phyloP scores from a whole-genome alignment of 78 protist species.

The Planoprotostelium fungivorum region DNA sequence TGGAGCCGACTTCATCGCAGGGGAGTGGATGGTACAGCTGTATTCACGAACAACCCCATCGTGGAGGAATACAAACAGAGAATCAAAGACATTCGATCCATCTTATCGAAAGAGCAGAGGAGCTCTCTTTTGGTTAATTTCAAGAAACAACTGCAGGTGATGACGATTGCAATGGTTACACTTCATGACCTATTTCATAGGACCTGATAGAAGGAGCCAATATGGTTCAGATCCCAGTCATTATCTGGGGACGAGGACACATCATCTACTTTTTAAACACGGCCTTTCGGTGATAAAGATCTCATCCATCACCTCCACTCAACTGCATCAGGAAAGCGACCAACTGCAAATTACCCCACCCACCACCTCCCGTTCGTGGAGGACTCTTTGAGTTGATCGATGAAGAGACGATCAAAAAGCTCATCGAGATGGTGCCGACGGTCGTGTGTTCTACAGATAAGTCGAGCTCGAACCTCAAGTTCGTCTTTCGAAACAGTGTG shows the following conservation, averaged over 20 bases:
- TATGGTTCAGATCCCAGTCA: not conserved
- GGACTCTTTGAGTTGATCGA: no score
- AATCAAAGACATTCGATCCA: not conserved
- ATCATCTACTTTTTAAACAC: not conserved
- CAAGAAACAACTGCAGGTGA: not conserved
- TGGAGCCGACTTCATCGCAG: not conserved
- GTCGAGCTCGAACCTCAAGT: no score
- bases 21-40: no score
- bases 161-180: not conserved
- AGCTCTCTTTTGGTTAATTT: not conserved
- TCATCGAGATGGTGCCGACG: no score
- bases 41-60: not conserved
- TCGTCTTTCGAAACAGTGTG: no score
- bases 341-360: no score
- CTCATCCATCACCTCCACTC: no score
- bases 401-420: no score
- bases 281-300: no score
- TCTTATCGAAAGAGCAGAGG: not conserved
- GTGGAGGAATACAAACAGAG: not conserved
- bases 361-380: no score
- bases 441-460: no score
- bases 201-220: not conserved
- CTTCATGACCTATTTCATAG: not conserved
- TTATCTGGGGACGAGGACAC: not conserved
- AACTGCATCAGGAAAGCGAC: no score